Conservation (phyloP, 1,284 basidiomycete species). For the Pascua guehoae region DNA sequence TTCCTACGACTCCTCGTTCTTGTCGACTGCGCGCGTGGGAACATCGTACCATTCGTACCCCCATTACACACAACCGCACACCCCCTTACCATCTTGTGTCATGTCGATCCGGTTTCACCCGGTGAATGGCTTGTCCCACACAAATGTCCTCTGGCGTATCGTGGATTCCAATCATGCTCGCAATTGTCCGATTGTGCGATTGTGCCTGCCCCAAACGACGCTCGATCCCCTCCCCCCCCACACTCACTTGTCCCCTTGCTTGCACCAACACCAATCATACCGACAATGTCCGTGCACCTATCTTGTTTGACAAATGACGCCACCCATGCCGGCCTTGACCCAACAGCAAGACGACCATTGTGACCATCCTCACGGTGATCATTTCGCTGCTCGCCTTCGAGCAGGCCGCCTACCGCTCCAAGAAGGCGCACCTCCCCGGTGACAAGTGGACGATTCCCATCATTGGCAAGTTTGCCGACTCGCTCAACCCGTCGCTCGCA, state of each 20-base stretch:
- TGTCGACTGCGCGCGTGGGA: no score
- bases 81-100: no score
- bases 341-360: conserved; percentile 42
- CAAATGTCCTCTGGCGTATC: neutral
- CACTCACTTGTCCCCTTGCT: no score
- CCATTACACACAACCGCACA: no score
- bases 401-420: conserved; percentile 78
- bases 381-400: conserved; percentile 47
- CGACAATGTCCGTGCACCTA: neutral
- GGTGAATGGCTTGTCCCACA: neutral
- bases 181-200: neutral
- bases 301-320: no score
- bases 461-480: conserved; percentile 89
- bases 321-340: neutral
- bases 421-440: conserved; percentile 83
- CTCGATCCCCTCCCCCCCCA: no score
- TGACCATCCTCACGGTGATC: conserved; percentile 42
- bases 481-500: conserved; percentile 80
- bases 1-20: no score
- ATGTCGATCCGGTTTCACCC: no score
- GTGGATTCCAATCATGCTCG: neutral
- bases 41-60: no score
- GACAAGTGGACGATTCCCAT: conserved; percentile 86
- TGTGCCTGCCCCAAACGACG: neutral
- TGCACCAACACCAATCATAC: neutral